These are phyloP conservation scores for Aspergillus japonicus DNA, from an alignment of 2,329 filamentous ascomycete genomes.

Conservation along the genomic window DNA sequence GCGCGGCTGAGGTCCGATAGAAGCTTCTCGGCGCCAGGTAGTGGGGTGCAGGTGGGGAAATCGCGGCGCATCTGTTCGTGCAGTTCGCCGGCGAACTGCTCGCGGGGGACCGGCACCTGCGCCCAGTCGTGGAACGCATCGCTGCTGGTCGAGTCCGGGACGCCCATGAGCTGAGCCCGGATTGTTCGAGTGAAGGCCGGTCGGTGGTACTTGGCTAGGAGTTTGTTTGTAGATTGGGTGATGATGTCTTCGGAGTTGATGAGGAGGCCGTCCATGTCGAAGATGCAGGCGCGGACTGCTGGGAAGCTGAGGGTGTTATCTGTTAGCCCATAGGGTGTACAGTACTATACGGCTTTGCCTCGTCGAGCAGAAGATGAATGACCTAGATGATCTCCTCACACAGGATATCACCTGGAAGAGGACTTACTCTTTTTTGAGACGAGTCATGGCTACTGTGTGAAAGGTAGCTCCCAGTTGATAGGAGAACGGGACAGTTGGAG, in stretches of 20 bases:
- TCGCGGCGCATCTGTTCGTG: slow-evolving; percentile 24
- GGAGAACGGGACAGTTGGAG: no score
- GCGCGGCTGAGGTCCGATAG: slow-evolving; percentile 20
- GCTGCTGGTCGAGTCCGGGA: slow-evolving; percentile 24
- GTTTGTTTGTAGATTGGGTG: slow-evolving; percentile 18
- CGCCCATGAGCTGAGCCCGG: slow-evolving; percentile 25
- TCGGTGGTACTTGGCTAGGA: slow-evolving; percentile 22
- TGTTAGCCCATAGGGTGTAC: slow-evolving; percentile 8
- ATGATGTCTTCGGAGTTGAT: slow-evolving; percentile 38
- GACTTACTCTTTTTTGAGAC: no score
- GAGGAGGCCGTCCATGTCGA: slow-evolving; percentile 37
- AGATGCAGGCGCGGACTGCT: slow-evolving; percentile 34
- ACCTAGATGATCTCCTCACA: no score
- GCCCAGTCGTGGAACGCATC: slow-evolving; percentile 35
- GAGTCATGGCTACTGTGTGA: no score
- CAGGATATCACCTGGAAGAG: no score
- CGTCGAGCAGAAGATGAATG: no score
- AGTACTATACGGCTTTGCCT: no score
- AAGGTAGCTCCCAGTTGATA: no score
- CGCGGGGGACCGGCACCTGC: slow-evolving; percentile 26
- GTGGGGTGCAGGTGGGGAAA: slow-evolving; percentile 29
- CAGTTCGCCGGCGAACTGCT: slow-evolving; percentile 34
- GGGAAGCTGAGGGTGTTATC: slow-evolving; percentile 19
- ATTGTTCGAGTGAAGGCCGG: slow-evolving; percentile 20
- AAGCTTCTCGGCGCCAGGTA: slow-evolving; percentile 23